Base-by-base conservation (phyloP, 2,329 filamentous ascomycete genomes). In the Aspergillus tubingensis region DNA sequence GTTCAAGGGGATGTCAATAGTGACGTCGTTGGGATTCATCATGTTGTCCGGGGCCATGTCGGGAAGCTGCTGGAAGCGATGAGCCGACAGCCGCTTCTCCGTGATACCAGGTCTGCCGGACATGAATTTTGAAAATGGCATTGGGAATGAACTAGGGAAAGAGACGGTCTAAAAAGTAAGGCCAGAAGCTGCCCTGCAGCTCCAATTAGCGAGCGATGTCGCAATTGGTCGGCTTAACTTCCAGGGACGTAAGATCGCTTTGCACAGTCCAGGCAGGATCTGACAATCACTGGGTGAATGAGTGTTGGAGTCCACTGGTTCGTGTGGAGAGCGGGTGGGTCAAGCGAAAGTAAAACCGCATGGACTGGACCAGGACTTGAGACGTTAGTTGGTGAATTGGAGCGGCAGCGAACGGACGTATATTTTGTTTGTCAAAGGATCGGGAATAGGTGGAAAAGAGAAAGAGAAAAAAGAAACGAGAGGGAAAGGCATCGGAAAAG, bases 1-100 rank as follows among this genome's bases (percentile, higher is more conserved):
- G 65, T 85, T 81, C 63, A 89, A 78, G 7, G 86, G 86, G 55
- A 89, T 89, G 66, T 88, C 82, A 67, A 85, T 85, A 25, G 84
- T 85, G 47, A 80, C 81, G 67, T 86, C 83, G 64, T 83, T 79
- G 27, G 81, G 77, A 59, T 77, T 79, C 54, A 73, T 66, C 79
- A 82, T 82, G 54, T 73, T 75, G 65, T 74, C 67, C 27, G 69
- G 68, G 8, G 68, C 54, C 36, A 65, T 65, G 50, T 77, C 76
- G 30, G 70, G 75, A 43, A 78, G 71, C 21, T 76, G 77, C 58
- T 80, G 71, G 60, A 82, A 82, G 58, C 78, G 77, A 65, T 81
- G 77, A 60, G 68, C 69, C 23, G 79, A 80, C 61, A 80, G 78
- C 55, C 77, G 75, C 62, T 79, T 79, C 60, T 75, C 65, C 32